phyloP scores from a whole-genome alignment of 2,329 filamentous ascomycete genomes.

The Arthrobotrys sphaeroides region DNA sequence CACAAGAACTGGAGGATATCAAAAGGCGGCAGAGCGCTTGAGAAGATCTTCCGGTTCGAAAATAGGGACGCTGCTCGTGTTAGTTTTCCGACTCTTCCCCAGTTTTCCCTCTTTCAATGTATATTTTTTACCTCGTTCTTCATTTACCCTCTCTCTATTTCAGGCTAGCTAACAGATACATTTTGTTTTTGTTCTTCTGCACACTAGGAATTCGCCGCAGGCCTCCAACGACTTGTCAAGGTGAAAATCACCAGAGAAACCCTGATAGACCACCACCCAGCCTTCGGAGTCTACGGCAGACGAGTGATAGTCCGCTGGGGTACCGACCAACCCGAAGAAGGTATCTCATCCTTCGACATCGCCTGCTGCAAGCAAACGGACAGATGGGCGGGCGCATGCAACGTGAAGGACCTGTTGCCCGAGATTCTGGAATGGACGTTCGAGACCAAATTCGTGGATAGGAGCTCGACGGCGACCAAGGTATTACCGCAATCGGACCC shows the following conservation, averaged over 20 bases:
- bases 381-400: slow-evolving; percentile 22
- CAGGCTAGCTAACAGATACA: background rate
- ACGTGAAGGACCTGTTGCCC: slow-evolving; percentile 37
- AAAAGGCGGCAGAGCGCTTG: slow-evolving; percentile 16
- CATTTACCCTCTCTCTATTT: background rate
- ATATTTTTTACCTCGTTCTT: too few relatives aligned
- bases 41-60: slow-evolving; percentile 41
- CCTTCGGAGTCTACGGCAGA: slow-evolving; percentile 16
- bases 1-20: slow-evolving; percentile 36
- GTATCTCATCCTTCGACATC: slow-evolving; percentile 39
- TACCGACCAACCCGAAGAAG: slow-evolving; percentile 30
- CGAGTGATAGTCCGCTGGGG: slow-evolving; percentile 38
- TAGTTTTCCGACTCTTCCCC: background rate
- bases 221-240: slow-evolving; percentile 11
- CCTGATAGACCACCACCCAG: slow-evolving; percentile 32
- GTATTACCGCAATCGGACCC: background rate
- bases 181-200: background rate
- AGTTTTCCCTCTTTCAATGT: background rate
- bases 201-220: slow-evolving; percentile 3
- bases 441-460: slow-evolving; percentile 17
- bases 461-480: background rate
- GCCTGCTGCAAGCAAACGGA: slow-evolving; percentile 36
- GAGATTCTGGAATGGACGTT: slow-evolving; percentile 40
- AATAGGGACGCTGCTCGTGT: slow-evolving; percentile 9
- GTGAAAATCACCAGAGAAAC: slow-evolving; percentile 23